Base-by-base conservation (phyloP, 2,329 filamentous ascomycete species). In the Alternaria atra region DNA sequence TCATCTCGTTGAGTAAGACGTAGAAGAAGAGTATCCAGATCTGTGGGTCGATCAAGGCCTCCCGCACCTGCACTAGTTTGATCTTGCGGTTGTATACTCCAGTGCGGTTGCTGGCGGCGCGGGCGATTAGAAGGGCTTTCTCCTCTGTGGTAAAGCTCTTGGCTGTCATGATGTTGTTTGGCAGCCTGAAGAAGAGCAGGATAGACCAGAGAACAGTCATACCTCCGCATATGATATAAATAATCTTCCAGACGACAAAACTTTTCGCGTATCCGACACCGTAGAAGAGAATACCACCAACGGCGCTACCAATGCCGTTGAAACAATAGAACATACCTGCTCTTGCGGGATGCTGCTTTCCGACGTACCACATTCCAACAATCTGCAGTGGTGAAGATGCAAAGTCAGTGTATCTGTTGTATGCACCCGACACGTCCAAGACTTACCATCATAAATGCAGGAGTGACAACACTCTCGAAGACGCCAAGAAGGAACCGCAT, bases 1-100 rank as follows among this genome's bases (percentile, higher is more conserved):
- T 81, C 2, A 80, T 74, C 65, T 87, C 85, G 57, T 87, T 87
- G 17, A 86, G 72, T 0, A 87, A 73, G 3, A 80, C 80, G 54
- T 81, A 84, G 1, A 83, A 60, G 53, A 81, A 81, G 5, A 82
- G 61, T 1, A 83, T 71, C 80, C 81, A 83, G 6, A 83, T 77
- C 65, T 84, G 81, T 0, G 80, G 75, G 53, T 84, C 82, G 5
- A 72, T 37, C 6, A 83, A 68, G 0, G 83, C 83, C 64, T 86
- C 84, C 0, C 78, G 76, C 35, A 86, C 80, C 58, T 86, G 84
- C 12, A 79, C 74, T 66, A 73, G 77, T 59, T 84, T 84, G 67
- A 86, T 82, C 1, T 74, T 77, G 48, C 79, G 77, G 67, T 84
- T 85, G 12, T 84, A 72, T 2, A 85, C 79, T 40, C 67, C 65